Conservation (phyloP, 106 monocot genomes). For the Xerophyta viscosa region DNA sequence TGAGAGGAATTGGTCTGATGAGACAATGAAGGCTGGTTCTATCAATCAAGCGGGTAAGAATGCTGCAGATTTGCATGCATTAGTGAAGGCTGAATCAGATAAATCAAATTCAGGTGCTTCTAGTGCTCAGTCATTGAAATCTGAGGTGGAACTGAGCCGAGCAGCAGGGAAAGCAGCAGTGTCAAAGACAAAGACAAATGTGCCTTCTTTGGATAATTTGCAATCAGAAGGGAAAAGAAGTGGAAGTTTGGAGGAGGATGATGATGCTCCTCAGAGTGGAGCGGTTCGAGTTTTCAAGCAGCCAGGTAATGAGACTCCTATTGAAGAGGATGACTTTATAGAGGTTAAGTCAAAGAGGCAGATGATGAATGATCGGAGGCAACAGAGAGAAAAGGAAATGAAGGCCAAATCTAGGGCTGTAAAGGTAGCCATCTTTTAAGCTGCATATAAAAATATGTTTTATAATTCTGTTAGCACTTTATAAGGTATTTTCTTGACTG, state of each 20-base stretch:
- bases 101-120: constrained; percentile 14
- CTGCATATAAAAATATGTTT: too few species aligned
- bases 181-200: constrained; percentile 17
- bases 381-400: constrained; percentile 78
- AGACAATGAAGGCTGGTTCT: constrained; percentile 7
- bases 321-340: constrained; percentile 90
- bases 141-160: constrained; percentile 19
- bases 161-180: constrained; percentile 13
- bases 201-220: constrained; percentile 16
- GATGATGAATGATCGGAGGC: constrained; percentile 78
- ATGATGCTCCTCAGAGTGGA: constrained; percentile 64
- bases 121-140: constrained; percentile 6
- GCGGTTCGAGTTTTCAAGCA: constrained; percentile 76
- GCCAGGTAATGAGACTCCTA: constrained; percentile 81
- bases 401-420: constrained; percentile 56
- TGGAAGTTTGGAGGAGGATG: constrained; percentile 37
- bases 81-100: constrained; percentile 21
- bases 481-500: background rate
- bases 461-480: too few species aligned
- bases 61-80: constrained; percentile 18
- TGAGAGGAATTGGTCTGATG: constrained; percentile 13
- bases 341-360: constrained; percentile 95
- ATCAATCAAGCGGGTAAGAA: constrained; percentile 23
- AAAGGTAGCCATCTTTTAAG: constrained; percentile 35
- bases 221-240: constrained; percentile 18